Evolutionary conservation across 1,284 basidiomycete genomes (phyloP).

Genomic region (Clitocybe nebularis): DNA sequence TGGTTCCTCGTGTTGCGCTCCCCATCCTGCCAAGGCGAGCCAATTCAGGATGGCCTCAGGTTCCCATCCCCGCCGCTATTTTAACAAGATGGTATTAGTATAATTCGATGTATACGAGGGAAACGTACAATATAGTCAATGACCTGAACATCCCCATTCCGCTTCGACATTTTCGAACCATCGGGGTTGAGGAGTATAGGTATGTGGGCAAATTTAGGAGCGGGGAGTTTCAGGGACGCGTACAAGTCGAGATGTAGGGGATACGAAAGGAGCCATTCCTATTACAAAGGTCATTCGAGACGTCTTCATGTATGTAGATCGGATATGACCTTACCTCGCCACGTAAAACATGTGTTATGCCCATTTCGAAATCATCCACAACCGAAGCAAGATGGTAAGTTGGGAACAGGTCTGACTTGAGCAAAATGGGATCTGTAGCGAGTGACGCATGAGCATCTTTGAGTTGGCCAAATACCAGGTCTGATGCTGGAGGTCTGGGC

Average conservation of each 20-base stretch:
- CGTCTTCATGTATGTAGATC: conserved; percentile 1
- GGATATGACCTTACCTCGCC: conserved; percentile 67
- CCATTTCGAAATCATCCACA: conserved; percentile 95
- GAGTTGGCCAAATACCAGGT: conserved; percentile 76
- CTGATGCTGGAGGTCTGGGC: conserved; percentile 41
- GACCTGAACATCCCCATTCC: conserved; percentile 87
- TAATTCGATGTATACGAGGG: too few species aligned
- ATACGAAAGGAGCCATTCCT: conserved; percentile 98
- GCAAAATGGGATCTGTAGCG: conserved; percentile 86
- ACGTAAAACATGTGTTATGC: conserved; percentile 90
- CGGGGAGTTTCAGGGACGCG: conserved; percentile 64
- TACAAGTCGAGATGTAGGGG: conserved; percentile 92
- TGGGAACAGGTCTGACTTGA: conserved; percentile 92
- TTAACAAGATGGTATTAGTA: too few species aligned
- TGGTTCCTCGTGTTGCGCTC: conserved; percentile 44
- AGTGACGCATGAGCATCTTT: conserved; percentile 73
- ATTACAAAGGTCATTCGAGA: neutral
- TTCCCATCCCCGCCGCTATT: conserved; percentile 81
- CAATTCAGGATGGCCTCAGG: conserved; percentile 90
- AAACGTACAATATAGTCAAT: conserved; percentile 75
- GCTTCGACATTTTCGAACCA: conserved; percentile 93
- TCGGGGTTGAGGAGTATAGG: conserved; percentile 89
- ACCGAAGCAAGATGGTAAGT: conserved; percentile 97
- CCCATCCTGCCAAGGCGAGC: conserved; percentile 93
- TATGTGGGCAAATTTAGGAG: conserved; percentile 88